These are phyloP conservation scores for Venturia asperata DNA, from an alignment of 2,329 filamentous ascomycete genomes.

Conservation along the genomic window DNA sequence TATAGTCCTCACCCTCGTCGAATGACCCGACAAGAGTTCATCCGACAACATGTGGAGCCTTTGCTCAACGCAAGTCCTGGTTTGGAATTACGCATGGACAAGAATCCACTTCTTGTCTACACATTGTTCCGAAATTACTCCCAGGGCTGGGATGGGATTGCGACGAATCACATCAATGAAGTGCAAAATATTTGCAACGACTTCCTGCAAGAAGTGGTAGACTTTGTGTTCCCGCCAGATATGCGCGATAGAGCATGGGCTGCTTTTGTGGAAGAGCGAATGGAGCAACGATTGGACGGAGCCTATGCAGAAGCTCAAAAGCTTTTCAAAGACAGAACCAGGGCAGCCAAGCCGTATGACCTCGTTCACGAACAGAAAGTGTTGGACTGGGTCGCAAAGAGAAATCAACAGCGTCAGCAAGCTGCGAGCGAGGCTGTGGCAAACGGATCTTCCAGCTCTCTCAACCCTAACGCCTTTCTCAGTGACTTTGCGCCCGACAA, in stretches of 20 bases:
- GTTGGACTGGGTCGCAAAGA: slow-evolving; percentile 13
- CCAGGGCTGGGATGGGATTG: slow-evolving; percentile 17
- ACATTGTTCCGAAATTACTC: slow-evolving; percentile 19
- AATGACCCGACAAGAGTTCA: slow-evolving; percentile 18
- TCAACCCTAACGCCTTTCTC: slow-evolving; percentile 10
- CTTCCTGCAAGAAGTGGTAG: slow-evolving; percentile 19
- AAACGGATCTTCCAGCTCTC: slow-evolving; percentile 6
- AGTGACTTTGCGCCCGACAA: slow-evolving; percentile 18
- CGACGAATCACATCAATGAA: slow-evolving; percentile 16
- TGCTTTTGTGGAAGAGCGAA: slow-evolving; percentile 18
- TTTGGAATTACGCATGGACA: slow-evolving; percentile 18
- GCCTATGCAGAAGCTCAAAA: slow-evolving; percentile 17
- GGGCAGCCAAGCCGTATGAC: slow-evolving; percentile 19
- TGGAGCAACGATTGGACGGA: slow-evolving; percentile 17
- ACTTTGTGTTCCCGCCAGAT: slow-evolving; percentile 16
- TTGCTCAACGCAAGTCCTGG: slow-evolving; percentile 18
- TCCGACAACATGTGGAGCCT: slow-evolving; percentile 18
- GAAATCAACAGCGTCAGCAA: slow-evolving; percentile 11
- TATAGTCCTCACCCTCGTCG: slow-evolving; percentile 6
- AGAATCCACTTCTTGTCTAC: slow-evolving; percentile 19
- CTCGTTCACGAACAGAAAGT: slow-evolving; percentile 16
- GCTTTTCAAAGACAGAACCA: slow-evolving; percentile 17
- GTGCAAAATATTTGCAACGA: slow-evolving; percentile 19
- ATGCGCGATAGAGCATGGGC: slow-evolving; percentile 18
- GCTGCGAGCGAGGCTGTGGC: background rate